Conservation (phyloP, 441 rosid genomes). For the Eruca vesicaria region DNA sequence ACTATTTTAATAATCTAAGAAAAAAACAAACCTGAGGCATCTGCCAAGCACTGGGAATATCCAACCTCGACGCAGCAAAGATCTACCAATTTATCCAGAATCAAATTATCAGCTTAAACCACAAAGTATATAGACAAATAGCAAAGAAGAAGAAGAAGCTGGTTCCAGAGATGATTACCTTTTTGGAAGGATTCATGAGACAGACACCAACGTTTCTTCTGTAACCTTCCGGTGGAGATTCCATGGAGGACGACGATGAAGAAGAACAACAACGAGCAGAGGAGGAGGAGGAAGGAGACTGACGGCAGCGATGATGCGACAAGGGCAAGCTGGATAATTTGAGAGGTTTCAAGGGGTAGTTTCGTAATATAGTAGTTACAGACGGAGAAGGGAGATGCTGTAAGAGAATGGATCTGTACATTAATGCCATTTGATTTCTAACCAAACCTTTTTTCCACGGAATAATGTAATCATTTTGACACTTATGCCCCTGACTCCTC, state of each 20-base stretch:
- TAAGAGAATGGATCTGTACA: slow-evolving; percentile 31
- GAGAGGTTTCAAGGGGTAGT: slow-evolving; percentile 33
- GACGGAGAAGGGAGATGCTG: slow-evolving; percentile 19
- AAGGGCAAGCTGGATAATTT: slow-evolving; percentile 39
- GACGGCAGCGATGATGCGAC: slow-evolving; percentile 17
- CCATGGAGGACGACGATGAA: slow-evolving; percentile 46
- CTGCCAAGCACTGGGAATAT: slow-evolving; percentile 85
- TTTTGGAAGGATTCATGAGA: slow-evolving; percentile 75
- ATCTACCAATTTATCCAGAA: slow-evolving; percentile 42
- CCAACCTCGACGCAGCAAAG: slow-evolving; percentile 84
- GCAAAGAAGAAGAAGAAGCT: neutral
- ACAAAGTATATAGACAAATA: neutral
- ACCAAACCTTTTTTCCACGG: neutral
- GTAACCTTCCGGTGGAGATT: slow-evolving; percentile 85
- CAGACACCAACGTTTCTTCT: slow-evolving; percentile 91
- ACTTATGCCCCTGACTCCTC: neutral
- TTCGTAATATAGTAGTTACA: slow-evolving; percentile 24
- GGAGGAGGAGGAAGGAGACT: slow-evolving; percentile 13
- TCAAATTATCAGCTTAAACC: neutral
- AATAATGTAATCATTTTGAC: neutral
- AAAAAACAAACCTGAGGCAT: slow-evolving; percentile 78
- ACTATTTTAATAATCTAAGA: neutral
- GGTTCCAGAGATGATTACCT: slow-evolving; percentile 37
- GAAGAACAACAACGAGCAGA: slow-evolving; percentile 21
- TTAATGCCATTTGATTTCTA: slow-evolving; percentile 37